Evolutionary conservation across 2,329 filamentous ascomycete genomes (phyloP).

Genomic region (Ascochyta koolunga): DNA sequence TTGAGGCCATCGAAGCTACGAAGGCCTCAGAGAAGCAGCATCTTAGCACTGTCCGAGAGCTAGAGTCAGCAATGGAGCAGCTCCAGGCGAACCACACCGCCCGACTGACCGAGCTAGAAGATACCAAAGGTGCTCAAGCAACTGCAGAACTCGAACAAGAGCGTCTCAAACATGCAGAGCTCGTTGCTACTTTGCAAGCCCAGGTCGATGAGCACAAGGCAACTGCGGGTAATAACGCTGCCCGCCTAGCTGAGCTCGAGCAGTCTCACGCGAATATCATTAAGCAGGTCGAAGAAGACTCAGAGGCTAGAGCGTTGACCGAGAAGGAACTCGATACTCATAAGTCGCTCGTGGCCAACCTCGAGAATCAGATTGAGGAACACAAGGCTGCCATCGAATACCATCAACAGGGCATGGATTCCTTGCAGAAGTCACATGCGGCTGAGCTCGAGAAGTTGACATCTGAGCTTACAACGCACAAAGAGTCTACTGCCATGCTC

Average conservation of each 20-base stretch:
- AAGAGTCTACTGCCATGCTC: constrained; percentile 42
- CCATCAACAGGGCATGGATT: constrained; percentile 60
- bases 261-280: constrained; percentile 70
- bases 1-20: constrained; percentile 71
- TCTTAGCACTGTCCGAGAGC: constrained; percentile 71
- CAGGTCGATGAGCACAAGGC: constrained; percentile 84
- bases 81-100: constrained; percentile 45
- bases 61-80: constrained; percentile 66
- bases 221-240: constrained; percentile 70
- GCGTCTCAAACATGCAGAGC: constrained; percentile 56
- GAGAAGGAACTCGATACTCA: constrained; percentile 60
- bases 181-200: constrained; percentile 65
- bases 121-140: constrained; percentile 34
- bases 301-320: constrained; percentile 63
- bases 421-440: constrained; percentile 60
- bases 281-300: constrained; percentile 70
- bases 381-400: constrained; percentile 62
- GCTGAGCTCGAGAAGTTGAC: constrained; percentile 59
- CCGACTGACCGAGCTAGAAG: constrained; percentile 39
- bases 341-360: constrained; percentile 58
- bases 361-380: constrained; percentile 62
- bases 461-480: constrained; percentile 41
- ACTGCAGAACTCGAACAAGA: constrained; percentile 49
- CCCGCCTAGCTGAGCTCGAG: constrained; percentile 76
- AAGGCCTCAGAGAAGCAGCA: constrained; percentile 75